Base-by-base conservation (phyloP, 2,329 filamentous ascomycete species). In the Fusarium redolens region DNA sequence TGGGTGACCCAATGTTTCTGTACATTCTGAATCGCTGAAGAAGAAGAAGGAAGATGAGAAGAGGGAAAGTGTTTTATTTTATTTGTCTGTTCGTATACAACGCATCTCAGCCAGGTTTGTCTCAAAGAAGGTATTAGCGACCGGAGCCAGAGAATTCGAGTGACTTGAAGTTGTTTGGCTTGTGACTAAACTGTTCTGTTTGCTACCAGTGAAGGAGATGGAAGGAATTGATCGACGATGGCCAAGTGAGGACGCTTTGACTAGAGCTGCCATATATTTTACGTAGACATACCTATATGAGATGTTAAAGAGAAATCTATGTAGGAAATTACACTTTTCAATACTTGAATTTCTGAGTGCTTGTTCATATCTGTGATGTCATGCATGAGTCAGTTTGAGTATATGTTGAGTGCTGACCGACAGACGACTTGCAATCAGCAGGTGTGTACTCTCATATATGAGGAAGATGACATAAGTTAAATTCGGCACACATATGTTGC, bases 91-190 rank as follows among this genome's bases (percentile, higher is more conserved):
- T 69, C 47, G 67, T 75, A 75, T 76, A 77, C 71, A 69, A 72
- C 74, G 75, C 76, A 76, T 77, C 72, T 77, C 70, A 69, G 40
- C 51, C 65, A 68, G 69, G 67, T 68, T 68, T 75, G 73, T 75
- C 72, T 72, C 69, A 68, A 64, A 35, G 55, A 50, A 55, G 74
- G 69, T 75, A 77, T 75, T 71, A 77, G 65, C 69, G 69, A 75
- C 41, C 66, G 73, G 72, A 77, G 73, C 63, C 60, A 65, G 66
- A 66, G 67, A 69, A 68, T 62, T 64, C 48, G 48, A 61, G 70
- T 57, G 70, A 67, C 50, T 48, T 57, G 55, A 55, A 38, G 44
- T 47, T 50, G 44, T 65, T 60, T 54, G 12, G 64, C 68, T 51
- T 41, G 63, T 61, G 50, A 69, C 45, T 57, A 14, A 59, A 45